phyloP scores from a whole-genome alignment of 805 yeast species.

The Monosporozyma yasuniensis region DNA sequence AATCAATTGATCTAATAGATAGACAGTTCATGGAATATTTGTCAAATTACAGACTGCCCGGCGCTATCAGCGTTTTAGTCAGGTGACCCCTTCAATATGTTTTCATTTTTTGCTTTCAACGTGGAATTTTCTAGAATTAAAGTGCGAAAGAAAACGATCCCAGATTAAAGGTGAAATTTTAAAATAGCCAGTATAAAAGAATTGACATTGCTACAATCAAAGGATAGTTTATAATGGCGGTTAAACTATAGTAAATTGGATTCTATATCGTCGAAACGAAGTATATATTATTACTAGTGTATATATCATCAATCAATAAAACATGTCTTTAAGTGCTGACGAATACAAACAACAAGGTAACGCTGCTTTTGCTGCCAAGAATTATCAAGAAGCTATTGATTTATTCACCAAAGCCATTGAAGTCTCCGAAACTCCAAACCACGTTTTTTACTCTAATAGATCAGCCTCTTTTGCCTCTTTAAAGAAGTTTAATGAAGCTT shows the following conservation, averaged over 20 bases:
- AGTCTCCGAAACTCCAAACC: constrained; percentile 73
- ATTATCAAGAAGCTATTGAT: constrained; percentile 71
- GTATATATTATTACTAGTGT: background rate
- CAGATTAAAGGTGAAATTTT: background rate
- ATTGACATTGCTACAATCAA: background rate
- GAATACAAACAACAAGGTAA: constrained; percentile 88
- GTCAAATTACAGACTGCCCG: too few relatives aligned
- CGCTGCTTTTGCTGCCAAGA: constrained; percentile 82
- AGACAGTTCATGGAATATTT: too few relatives aligned
- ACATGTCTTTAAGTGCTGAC: constrained; percentile 40
- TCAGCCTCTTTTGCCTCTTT: constrained; percentile 84
- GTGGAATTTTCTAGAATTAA: constrained; percentile 5
- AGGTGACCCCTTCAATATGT: background rate
- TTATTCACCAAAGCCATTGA: constrained; percentile 81
- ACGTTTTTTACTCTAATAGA: constrained; percentile 87
- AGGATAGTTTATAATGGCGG: background rate
- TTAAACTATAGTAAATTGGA: background rate
- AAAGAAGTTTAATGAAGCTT: constrained; percentile 63
- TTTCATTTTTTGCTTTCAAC: background rate
- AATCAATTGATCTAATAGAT: background rate
- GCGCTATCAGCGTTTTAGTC: background rate
- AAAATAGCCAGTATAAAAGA: background rate
- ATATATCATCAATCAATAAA: background rate
- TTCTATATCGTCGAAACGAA: background rate
- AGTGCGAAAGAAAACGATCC: background rate